A percentile compares a stretch with the other conserved stretches of the same genome.
Conservation (phyloP, 257 asterid species). For the Plectranthus barbatus region DNA sequence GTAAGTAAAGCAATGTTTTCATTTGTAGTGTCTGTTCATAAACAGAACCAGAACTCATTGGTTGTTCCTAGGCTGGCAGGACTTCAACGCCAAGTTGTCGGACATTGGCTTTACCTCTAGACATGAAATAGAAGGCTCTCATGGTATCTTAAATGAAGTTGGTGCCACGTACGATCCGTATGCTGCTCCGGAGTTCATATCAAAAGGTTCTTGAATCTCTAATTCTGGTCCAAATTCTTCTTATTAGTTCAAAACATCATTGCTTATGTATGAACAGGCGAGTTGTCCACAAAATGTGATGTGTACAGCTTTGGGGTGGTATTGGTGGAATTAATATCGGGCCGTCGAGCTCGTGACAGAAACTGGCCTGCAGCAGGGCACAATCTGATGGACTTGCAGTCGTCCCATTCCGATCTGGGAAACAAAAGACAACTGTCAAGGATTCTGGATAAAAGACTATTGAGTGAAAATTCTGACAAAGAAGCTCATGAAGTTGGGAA, state of each 20-base stretch:
- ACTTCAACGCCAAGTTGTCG: too few relatives aligned
- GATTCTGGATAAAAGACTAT: not conserved
- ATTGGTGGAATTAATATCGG: too few relatives aligned
- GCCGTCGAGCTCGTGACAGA: not conserved
- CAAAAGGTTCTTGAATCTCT: too few relatives aligned
- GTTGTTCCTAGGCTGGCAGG: conserved; percentile 15
- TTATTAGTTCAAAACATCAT: not conserved
- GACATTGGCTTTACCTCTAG: too few relatives aligned
- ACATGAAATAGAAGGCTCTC: too few relatives aligned
- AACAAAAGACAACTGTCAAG: not conserved
- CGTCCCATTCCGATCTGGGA: not conserved
- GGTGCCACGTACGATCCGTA: conserved; percentile 29
- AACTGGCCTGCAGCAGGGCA: not conserved
- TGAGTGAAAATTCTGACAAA: too few relatives aligned
- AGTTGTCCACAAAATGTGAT: not conserved
- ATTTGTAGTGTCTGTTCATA: too few relatives aligned
- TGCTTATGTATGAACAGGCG: conserved; percentile 1
- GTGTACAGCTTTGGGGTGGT: conserved; percentile 19
- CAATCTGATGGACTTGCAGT: not conserved
- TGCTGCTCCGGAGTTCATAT: too few relatives aligned
- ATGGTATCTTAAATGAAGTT: too few relatives aligned
- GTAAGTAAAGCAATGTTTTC: too few relatives aligned
- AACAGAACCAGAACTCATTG: not conserved
- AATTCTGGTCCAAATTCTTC: not conserved
- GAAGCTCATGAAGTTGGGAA: too few relatives aligned